Conservation (phyloP, 768 basidiomycete genomes). For the Termitomyces sp. region DNA sequence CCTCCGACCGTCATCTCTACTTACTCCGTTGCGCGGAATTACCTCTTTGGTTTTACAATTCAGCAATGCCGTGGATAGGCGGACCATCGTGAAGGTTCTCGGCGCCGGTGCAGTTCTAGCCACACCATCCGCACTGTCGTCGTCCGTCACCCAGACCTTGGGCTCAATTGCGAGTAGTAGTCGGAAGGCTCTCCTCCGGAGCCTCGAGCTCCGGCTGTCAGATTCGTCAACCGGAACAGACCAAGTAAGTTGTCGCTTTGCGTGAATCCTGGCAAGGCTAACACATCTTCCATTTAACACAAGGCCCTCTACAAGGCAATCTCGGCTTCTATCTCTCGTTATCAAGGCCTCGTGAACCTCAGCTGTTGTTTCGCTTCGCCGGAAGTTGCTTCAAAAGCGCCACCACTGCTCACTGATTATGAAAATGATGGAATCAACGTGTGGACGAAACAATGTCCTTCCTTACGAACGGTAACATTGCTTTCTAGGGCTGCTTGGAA, state of each 20-base stretch:
- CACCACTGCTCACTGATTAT: conserved; percentile 4
- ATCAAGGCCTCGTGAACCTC: conserved; percentile 30
- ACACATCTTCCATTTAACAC: conserved; percentile 9
- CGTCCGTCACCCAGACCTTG: conserved; percentile 6
- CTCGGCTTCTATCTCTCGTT: conserved; percentile 34
- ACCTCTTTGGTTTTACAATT: conserved; percentile 31
- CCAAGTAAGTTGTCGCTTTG: conserved; percentile 25
- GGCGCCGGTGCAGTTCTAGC: conserved; percentile 33
- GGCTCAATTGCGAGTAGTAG: conserved; percentile 17
- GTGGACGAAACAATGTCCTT: conserved; percentile 24
- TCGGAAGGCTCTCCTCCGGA: conserved; percentile 17
- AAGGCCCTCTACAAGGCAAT: conserved; percentile 36
- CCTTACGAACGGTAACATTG: conserved; percentile 20
- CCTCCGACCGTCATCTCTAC: conserved; percentile 38
- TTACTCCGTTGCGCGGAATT: conserved; percentile 31
- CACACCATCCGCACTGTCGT: background rate
- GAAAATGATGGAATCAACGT: conserved; percentile 16
- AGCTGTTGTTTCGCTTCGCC: conserved; percentile 16
- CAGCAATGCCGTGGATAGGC: conserved; percentile 34
- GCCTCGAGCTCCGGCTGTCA: conserved; percentile 29
- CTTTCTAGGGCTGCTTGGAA: conserved; percentile 26
- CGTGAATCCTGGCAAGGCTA: background rate
- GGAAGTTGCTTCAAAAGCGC: background rate
- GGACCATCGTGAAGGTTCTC: conserved; percentile 43
- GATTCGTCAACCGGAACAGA: conserved; percentile 23